phyloP scores from a whole-genome alignment of 495 filamentous ascomycete genomes.

The Aspergillus saccharolyticus region DNA sequence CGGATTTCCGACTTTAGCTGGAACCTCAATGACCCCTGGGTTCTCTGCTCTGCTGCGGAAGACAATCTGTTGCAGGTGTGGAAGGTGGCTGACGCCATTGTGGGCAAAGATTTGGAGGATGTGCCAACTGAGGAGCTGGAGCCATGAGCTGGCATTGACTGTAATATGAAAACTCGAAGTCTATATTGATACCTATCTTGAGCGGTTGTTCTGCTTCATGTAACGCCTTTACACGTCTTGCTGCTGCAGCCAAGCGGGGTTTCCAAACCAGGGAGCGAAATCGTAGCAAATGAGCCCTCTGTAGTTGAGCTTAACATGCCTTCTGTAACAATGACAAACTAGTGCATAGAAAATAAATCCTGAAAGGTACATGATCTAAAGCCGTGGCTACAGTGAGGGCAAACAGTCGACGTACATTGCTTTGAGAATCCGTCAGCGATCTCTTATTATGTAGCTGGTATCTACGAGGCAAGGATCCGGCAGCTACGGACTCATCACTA shows the following conservation, averaged over 20 bases:
- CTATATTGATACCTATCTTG: slow-evolving; percentile 6
- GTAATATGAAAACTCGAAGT: not conserved
- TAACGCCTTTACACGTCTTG: not conserved
- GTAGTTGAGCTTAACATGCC: not conserved
- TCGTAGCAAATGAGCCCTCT: not conserved
- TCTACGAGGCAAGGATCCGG: too few relatives aligned
- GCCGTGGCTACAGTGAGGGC: not conserved
- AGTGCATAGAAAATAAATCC: not conserved
- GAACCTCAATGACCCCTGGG: slow-evolving; percentile 95
- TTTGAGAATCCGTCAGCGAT: too few relatives aligned
- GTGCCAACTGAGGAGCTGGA: slow-evolving; percentile 76
- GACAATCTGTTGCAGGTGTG: slow-evolving; percentile 97
- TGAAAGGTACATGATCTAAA: not conserved
- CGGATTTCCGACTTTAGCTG: slow-evolving; percentile 94
- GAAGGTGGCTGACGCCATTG: slow-evolving; percentile 88
- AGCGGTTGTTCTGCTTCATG: not conserved
- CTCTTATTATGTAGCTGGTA: too few relatives aligned
- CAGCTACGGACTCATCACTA: too few relatives aligned
- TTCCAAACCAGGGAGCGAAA: not conserved
- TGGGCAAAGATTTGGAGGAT: slow-evolving; percentile 74
- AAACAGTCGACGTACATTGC: not conserved
- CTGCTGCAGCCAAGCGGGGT: not conserved
- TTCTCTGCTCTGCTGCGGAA: slow-evolving; percentile 88
- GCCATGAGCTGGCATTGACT: slow-evolving; percentile 27
- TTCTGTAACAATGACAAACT: not conserved